Percentiles rank a stretch among this genome's conserved stretches.
These are phyloP conservation scores for Cladosporium sp. DNA, from an alignment of 2,329 filamentous ascomycete genomes.

Conservation along the genomic window DNA sequence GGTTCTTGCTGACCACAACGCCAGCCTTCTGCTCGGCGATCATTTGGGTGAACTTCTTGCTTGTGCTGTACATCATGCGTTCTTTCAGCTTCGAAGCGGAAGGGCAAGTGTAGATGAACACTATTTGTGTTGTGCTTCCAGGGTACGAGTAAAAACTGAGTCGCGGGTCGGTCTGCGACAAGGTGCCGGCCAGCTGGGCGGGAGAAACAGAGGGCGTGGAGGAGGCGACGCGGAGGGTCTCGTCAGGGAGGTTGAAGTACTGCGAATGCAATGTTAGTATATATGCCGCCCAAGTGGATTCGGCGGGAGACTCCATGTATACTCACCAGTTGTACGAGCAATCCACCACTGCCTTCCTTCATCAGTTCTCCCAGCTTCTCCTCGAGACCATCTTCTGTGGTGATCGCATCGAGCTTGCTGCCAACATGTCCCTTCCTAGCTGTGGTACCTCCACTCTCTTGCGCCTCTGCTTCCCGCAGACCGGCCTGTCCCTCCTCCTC, in stretches of 20 bases:
- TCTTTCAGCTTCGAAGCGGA: slow-evolving; percentile 73
- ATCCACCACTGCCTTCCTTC: slow-evolving; percentile 50
- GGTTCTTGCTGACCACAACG: slow-evolving; percentile 67
- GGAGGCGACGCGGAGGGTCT: slow-evolving; percentile 68
- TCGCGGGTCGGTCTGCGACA: slow-evolving; percentile 69
- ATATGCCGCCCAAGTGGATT: neutral
- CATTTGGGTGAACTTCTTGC: slow-evolving; percentile 57
- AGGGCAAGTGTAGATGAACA: slow-evolving; percentile 85
- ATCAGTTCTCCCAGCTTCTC: slow-evolving; percentile 64
- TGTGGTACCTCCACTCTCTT: slow-evolving; percentile 70
- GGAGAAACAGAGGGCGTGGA: slow-evolving; percentile 57
- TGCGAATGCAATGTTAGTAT: slow-evolving; percentile 36
- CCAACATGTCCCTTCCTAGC: slow-evolving; percentile 55
- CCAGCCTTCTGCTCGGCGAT: slow-evolving; percentile 68
- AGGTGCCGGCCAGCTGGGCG: slow-evolving; percentile 52
- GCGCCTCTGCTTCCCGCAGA: slow-evolving; percentile 74
- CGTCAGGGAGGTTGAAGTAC: slow-evolving; percentile 72
- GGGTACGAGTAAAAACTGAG: slow-evolving; percentile 76
- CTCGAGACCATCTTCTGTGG: slow-evolving; percentile 64
- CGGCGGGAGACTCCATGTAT: slow-evolving; percentile 7
- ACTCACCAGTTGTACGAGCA: slow-evolving; percentile 66
- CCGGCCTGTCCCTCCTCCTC: slow-evolving; percentile 72
- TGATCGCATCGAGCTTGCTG: slow-evolving; percentile 50
- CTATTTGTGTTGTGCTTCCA: slow-evolving; percentile 57
- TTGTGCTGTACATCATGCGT: slow-evolving; percentile 77